These are phyloP conservation scores for Pythium volutum DNA, from an alignment of 352 stramenopile species.

Conservation along the genomic window DNA sequence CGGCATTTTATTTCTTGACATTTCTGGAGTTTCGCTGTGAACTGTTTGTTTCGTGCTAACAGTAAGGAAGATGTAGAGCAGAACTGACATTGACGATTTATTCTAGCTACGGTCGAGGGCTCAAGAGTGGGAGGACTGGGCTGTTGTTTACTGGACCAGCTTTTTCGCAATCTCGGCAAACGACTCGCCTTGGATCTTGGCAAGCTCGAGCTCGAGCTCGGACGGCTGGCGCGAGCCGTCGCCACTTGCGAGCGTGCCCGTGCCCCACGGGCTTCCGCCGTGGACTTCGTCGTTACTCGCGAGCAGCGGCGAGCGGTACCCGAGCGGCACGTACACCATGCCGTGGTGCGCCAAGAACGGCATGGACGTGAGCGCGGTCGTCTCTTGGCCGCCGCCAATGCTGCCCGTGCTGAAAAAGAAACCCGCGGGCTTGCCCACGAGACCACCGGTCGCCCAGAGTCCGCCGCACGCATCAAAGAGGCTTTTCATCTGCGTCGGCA, in stretches of 20 bases:
- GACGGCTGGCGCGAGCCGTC: constrained; percentile 58
- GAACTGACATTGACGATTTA: no score
- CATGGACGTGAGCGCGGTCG: constrained; percentile 48
- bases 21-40: no score
- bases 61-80: no score
- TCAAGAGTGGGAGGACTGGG: no score
- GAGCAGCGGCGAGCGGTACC: constrained; percentile 29
- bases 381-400: constrained; percentile 68
- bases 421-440: constrained; percentile 60
- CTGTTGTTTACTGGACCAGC: constrained; percentile 1
- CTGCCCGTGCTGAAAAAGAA: constrained; percentile 63
- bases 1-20: no score
- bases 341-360: constrained; percentile 70
- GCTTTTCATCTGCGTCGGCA: constrained; percentile 65
- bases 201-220: constrained; percentile 54
- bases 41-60: no score
- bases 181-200: constrained; percentile 47
- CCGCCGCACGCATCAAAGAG: constrained; percentile 65
- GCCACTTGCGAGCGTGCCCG: constrained; percentile 49
- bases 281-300: constrained; percentile 40
- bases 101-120: no score
- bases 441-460: constrained; percentile 50
- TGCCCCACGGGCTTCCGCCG: constrained; percentile 45
- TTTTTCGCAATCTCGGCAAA: constrained; percentile 47
- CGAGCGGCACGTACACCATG: constrained; percentile 74